Percentiles rank a stretch among this genome's conserved stretches.
Evolutionary conservation across 148 eudicot species (phyloP).

Genomic region (Chenopodium album): DNA sequence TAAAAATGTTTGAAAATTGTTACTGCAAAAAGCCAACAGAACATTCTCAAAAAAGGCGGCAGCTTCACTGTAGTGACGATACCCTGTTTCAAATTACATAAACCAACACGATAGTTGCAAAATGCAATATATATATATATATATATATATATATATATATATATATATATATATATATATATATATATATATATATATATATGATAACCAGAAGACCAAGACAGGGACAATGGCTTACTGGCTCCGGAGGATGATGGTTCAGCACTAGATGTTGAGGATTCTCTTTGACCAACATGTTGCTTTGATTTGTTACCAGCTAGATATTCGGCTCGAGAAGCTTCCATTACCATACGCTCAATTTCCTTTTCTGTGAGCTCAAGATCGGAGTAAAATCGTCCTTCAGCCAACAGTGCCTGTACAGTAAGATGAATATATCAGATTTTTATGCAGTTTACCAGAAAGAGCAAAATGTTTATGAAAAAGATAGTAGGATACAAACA

Average conservation of each 20-base stretch:
- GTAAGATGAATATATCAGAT: not conserved
- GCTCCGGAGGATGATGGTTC: slow-evolving; percentile 99
- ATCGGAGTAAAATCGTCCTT: slow-evolving; percentile 94
- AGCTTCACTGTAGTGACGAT: not conserved
- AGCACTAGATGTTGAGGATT: slow-evolving; percentile 83
- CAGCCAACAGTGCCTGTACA: slow-evolving; percentile 82
- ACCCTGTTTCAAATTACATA: not conserved
- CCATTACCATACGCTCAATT: slow-evolving; percentile 99
- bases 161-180: not conserved
- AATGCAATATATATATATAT: not conserved
- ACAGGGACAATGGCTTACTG: slow-evolving; percentile 49
- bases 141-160: too few relatives aligned
- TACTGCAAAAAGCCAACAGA: too few relatives aligned
- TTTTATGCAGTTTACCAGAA: not conserved
- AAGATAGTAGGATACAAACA: slow-evolving; percentile 34
- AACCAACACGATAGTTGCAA: not conserved
- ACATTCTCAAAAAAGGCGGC: not conserved
- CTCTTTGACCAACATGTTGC: slow-evolving; percentile 55
- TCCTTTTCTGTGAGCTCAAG: slow-evolving; percentile 97
- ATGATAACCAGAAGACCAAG: not conserved
- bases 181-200: not conserved
- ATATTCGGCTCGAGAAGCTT: slow-evolving; percentile 92
- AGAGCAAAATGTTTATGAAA: not conserved
- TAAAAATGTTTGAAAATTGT: too few relatives aligned
- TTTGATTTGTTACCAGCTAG: slow-evolving; percentile 67